These are phyloP conservation scores for Aspergillus hiratsukae DNA, from an alignment of 2,329 filamentous ascomycete genomes.

Conservation along the genomic window DNA sequence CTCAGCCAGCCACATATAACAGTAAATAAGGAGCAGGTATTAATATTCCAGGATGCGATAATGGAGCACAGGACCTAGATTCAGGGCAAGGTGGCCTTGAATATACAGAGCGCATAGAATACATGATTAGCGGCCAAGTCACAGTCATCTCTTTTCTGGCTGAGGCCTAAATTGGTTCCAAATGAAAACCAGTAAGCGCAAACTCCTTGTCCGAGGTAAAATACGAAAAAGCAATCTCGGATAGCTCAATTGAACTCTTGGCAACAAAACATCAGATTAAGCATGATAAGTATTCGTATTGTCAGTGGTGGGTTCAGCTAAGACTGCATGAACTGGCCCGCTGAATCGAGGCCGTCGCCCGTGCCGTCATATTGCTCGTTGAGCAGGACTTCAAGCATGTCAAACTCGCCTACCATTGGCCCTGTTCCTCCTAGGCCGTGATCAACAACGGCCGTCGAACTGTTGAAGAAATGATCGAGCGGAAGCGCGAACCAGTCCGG, in stretches of 20 bases:
- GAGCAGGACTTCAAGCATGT: slow-evolving; percentile 46
- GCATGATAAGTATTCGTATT: neutral
- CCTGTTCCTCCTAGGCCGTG: slow-evolving; percentile 57
- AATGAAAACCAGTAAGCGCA: no score
- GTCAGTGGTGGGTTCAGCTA: neutral
- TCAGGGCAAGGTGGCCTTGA: neutral
- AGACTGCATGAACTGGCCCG: slow-evolving; percentile 23
- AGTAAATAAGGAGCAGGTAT: no score
- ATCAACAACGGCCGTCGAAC: slow-evolving; percentile 41
- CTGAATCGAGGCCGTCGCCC: slow-evolving; percentile 15
- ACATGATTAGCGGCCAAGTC: neutral
- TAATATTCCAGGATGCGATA: no score
- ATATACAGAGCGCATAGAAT: no score
- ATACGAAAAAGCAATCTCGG: neutral
- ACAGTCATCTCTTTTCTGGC: neutral
- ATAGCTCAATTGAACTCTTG: neutral
- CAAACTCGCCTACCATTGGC: slow-evolving; percentile 55
- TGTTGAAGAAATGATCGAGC: slow-evolving; percentile 55
- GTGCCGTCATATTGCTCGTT: slow-evolving; percentile 39
- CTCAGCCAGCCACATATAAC: no score
- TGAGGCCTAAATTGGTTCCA: no score
- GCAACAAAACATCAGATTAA: neutral
- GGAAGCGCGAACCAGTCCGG: slow-evolving; percentile 61
- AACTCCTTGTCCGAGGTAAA: neutral
- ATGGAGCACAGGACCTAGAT: neutral